phyloP scores from a whole-genome alignment of 257 asterid species.

The Solanum pimpinellifolium region DNA sequence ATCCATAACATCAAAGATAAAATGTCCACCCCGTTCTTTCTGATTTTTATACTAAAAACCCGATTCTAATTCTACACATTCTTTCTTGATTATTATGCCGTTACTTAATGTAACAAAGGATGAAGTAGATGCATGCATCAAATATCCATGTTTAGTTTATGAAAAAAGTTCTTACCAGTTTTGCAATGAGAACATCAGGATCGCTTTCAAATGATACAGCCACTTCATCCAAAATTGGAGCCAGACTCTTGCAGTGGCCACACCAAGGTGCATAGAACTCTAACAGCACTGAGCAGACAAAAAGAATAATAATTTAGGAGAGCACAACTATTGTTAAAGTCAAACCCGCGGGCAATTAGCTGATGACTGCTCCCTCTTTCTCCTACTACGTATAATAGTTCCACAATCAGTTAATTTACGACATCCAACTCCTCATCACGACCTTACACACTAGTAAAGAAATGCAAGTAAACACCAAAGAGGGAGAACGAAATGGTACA shows the following conservation, averaged over 20 bases:
- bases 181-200: conserved; percentile 55
- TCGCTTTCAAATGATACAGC: conserved; percentile 48
- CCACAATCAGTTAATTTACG: background rate
- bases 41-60: background rate
- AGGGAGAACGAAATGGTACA: background rate
- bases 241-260: conserved; percentile 74
- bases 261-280: conserved; percentile 93
- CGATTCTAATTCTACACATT: background rate
- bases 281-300: conserved; percentile 33
- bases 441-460: background rate
- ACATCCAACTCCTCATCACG: background rate
- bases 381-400: background rate
- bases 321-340: background rate
- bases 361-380: background rate
- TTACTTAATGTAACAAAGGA: background rate
- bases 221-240: conserved; percentile 84
- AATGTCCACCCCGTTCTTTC: background rate
- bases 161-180: conserved; percentile 30
- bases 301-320: background rate
- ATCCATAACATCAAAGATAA: background rate
- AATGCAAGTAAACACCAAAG: background rate
- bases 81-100: background rate
- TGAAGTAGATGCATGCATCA: background rate
- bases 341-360: background rate
- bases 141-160: background rate